Evolutionary conservation across 2,329 filamentous ascomycete genomes (phyloP).

Genomic region (Emmonsia crescens): DNA sequence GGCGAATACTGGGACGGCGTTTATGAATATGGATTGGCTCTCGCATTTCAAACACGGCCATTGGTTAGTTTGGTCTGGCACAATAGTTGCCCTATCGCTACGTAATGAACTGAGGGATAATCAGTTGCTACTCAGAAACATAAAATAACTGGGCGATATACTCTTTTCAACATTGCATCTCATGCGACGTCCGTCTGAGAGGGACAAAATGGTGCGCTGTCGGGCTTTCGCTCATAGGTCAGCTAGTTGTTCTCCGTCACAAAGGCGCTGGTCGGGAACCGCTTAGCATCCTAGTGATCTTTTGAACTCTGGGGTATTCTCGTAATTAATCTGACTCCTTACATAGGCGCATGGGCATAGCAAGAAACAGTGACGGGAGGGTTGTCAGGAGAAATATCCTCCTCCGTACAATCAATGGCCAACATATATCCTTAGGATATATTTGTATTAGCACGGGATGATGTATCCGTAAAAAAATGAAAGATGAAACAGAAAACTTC

Average conservation of each 20-base stretch:
- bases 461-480: background rate
- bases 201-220: background rate
- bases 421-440: background rate
- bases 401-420: background rate
- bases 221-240: background rate
- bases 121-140: background rate
- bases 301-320: background rate
- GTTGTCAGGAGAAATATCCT: background rate
- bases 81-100: background rate
- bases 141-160: background rate
- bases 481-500: background rate
- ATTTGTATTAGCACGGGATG: background rate
- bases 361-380: background rate
- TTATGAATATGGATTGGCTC: background rate
- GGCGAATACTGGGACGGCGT: background rate
- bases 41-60: background rate
- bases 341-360: background rate
- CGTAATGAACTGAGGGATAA: background rate
- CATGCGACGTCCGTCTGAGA: background rate
- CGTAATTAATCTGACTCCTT: background rate
- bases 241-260: background rate
- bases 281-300: background rate
- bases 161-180: background rate
- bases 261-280: background rate
- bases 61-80: background rate